Base-by-base conservation (phyloP, 2,329 filamentous ascomycete genomes). In the Apiospora marii region DNA sequence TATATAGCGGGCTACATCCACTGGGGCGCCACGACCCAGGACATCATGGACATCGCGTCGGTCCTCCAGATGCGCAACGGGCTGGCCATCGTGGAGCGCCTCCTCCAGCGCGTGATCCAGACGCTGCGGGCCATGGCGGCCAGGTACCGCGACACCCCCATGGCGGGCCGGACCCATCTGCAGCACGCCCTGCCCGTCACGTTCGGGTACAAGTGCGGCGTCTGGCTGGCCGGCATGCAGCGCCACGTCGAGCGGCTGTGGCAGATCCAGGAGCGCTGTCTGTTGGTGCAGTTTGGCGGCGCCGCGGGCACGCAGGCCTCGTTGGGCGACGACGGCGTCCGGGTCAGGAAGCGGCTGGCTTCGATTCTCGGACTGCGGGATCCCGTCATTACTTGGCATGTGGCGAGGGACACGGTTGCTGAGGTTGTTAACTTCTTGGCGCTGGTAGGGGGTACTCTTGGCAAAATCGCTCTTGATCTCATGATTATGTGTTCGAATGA, bases 401-500 rank as follows among this genome's bases (percentile, higher is more conserved):
- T 88, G 14, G 86, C 86, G 1, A 82, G 88, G 8, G 88, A 90
- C 75, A 85, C 82, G 0, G 79, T 90, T 0, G 87, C 87, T 1
- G 88, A 90, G 77, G 83, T 88, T 6, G 78, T 85, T 16, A 89
- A 87, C 72, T 87, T 86, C 72, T 83, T 90, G 1, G 87, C 87
- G 0, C 81, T 90, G 1, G 77, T 90, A 3, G 87, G 87, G 3
- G 87, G 87, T 0, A 84, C 84, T 0, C 80, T 90, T 8, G 88
- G 87, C 24, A 90, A 90, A 75, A 81, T 90, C 16, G 88, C 88
- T 0, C 80, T 88, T 4, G 88, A 90, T 73, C 78, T 90, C 0
- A 89, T 90, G 44, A 81, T 89, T 75, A 89, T 89, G 87, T 88
- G 84, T 0, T 89, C 87, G 3, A 89, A 88, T 74, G 88, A 90